Evolutionary conservation across 805 yeast genomes (phyloP).

Genomic region (Ogataea paradorogensis): DNA sequence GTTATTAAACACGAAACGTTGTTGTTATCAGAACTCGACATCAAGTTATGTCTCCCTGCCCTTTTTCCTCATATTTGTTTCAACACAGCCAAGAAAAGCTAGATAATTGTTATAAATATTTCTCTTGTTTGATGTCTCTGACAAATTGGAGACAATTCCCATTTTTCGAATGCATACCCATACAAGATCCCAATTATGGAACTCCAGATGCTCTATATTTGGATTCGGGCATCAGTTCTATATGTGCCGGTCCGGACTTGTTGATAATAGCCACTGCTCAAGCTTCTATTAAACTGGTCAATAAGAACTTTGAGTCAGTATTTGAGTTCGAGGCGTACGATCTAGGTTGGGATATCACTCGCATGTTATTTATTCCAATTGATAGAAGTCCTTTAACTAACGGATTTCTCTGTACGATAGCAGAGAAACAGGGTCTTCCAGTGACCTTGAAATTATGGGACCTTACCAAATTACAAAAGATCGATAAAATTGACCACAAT

Average conservation of each 20-base stretch:
- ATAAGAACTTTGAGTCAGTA: slow-evolving; percentile 44
- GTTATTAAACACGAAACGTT: too few relatives aligned
- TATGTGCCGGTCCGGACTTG: slow-evolving; percentile 53
- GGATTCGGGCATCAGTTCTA: slow-evolving; percentile 67
- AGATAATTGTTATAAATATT: not conserved
- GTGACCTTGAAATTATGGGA: slow-evolving; percentile 72
- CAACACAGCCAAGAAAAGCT: slow-evolving; percentile 11
- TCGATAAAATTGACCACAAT: slow-evolving; percentile 32
- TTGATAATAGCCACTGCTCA: slow-evolving; percentile 59
- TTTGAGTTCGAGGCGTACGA: slow-evolving; percentile 64
- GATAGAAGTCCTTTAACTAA: slow-evolving; percentile 7
- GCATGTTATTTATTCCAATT: slow-evolving; percentile 42
- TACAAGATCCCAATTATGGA: slow-evolving; percentile 75
- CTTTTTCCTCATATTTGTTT: slow-evolving; percentile 10
- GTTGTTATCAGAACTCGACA: too few relatives aligned
- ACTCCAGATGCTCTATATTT: slow-evolving; percentile 68
- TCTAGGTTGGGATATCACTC: slow-evolving; percentile 59
- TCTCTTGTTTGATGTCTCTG: slow-evolving; percentile 27
- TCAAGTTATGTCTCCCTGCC: slow-evolving; percentile 5
- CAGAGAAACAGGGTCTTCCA: slow-evolving; percentile 72
- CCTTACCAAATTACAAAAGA: slow-evolving; percentile 45
- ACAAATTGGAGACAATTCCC: slow-evolving; percentile 64
- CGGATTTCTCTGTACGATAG: slow-evolving; percentile 63
- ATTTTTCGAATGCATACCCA: slow-evolving; percentile 79
- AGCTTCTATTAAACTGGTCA: slow-evolving; percentile 55